Conservation (phyloP, 176 grass and related monocot genomes). For the bread wheat (Triticum aestivum) region DNA sequence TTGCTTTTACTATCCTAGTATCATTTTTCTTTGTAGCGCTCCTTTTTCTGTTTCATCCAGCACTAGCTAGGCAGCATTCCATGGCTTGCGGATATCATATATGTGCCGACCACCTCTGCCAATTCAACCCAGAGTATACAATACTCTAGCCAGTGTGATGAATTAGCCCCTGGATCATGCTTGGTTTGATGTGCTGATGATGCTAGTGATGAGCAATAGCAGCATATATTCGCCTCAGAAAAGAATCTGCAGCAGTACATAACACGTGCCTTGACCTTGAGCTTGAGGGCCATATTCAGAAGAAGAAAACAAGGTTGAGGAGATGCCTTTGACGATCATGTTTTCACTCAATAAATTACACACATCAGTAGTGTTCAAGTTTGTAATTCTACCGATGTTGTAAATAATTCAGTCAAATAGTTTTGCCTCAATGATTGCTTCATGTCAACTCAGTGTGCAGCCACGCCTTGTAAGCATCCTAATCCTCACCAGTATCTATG, state of each 20-base stretch:
- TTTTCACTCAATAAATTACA: no score
- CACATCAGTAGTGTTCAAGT: not conserved
- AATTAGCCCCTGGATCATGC: not conserved
- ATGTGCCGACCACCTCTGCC: not conserved
- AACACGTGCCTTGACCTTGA: not conserved
- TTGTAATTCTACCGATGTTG: not conserved
- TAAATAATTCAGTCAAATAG: not conserved
- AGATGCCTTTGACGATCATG: not conserved
- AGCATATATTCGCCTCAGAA: not conserved
- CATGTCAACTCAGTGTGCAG: constrained; percentile 10
- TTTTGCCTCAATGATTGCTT: constrained; percentile 10
- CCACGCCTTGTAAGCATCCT: not conserved
- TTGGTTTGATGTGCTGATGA: not conserved
- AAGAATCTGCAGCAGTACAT: not conserved
- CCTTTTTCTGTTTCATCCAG: not conserved
- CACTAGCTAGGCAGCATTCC: not conserved
- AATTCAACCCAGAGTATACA: not conserved
- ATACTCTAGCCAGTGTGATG: not conserved
- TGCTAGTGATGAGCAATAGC: not conserved
- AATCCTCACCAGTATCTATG: not conserved
- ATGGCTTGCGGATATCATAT: not conserved
- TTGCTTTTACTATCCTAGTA: not conserved
- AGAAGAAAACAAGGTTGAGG: not conserved
- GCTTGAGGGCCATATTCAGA: not conserved
- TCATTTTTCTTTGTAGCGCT: not conserved